phyloP scores from a whole-genome alignment of 2,329 filamentous ascomycete species.

The Furcasterigmium sp. region DNA sequence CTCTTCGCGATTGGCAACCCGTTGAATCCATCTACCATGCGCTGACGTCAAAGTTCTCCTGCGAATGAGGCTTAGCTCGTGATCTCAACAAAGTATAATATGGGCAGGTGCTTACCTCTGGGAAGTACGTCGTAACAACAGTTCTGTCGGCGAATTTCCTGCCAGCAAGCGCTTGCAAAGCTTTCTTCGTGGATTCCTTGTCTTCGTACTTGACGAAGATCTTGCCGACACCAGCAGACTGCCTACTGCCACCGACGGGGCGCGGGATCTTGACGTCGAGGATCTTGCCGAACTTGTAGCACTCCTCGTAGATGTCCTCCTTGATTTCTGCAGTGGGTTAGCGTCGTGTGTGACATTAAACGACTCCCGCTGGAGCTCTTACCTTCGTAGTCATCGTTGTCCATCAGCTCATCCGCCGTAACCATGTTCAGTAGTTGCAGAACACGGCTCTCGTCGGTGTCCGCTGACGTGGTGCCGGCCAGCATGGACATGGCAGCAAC shows the following conservation, averaged over 20 bases:
- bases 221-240: constrained; percentile 89
- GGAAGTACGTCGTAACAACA: constrained; percentile 94
- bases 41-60: constrained; percentile 92
- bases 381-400: constrained; percentile 95
- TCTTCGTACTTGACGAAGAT: constrained; percentile 94
- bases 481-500: constrained; percentile 98
- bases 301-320: constrained; percentile 91
- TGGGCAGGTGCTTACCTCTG: constrained; percentile 58
- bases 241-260: constrained; percentile 74
- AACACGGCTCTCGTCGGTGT: constrained; percentile 76
- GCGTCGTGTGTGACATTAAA: neutral
- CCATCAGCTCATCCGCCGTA: constrained; percentile 88
- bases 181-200: constrained; percentile 72
- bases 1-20: neutral
- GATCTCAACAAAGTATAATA: neutral
- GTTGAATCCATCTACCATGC: constrained; percentile 60
- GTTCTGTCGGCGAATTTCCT: constrained; percentile 95
- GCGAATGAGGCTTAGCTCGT: constrained; percentile 22
- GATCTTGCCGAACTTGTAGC: constrained; percentile 81
- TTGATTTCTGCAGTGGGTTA: constrained; percentile 68
- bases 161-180: constrained; percentile 83
- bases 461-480: constrained; percentile 77
- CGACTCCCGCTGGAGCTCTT: constrained; percentile 29
- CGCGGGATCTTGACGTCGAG: constrained; percentile 89
- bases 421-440: constrained; percentile 98